Evolutionary conservation across 1,139 yeast genomes (phyloP), one percentile per base, ranked within the genome.

Genomic region (Eremothecium coryli): DNA sequence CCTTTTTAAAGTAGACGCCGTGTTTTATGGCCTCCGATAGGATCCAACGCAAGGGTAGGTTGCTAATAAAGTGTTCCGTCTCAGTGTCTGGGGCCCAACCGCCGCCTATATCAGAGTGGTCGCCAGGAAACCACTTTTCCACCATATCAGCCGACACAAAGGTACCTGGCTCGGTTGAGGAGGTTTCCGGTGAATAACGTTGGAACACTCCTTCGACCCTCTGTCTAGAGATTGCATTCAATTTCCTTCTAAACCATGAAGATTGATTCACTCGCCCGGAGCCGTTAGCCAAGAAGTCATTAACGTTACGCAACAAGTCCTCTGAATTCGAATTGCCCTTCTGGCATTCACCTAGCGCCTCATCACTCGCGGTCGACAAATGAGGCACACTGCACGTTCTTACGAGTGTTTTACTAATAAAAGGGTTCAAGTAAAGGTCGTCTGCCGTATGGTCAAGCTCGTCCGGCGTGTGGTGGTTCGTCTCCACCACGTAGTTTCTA

Each of bases 41-140:
- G 53, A 76, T 71, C 82, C 82, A 76, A 39, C 77, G 60, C 15
- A 76, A 54, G 0, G 82, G 58, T 10, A 73, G 44, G 42, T 71
- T 65, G 0, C 73, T 58, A 10, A 67, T 35, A 25, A 51, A 52
- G 31, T 62, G 66, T 2, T 68, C 66, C 1, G 49, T 41, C 27
- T 59, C 47, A 2, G 46, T 38, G 43, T 68, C 71, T 3, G 64
- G 54, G 1, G 60, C 52, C 73, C 76, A 73, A 3, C 80, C 79
- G 3, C 82, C 82, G 2, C 84, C 82, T 39, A 73, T 57, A 50
- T 76, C 82, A 3, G 77, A 65, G 52, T 76, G 84, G 48, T 72
- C 73, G 1, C 84, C 84, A 1, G 80, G 71, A 46, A 76, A 77
- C 76, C 77, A 76, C 32, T 70, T 52, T 48, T 74, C 80, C 5